A percentile compares a stretch with the other conserved stretches of the same genome.
These are phyloP conservation scores for Tuctoria greenei DNA, from an alignment of 176 grass and related monocot genomes.

Conservation along the genomic window DNA sequence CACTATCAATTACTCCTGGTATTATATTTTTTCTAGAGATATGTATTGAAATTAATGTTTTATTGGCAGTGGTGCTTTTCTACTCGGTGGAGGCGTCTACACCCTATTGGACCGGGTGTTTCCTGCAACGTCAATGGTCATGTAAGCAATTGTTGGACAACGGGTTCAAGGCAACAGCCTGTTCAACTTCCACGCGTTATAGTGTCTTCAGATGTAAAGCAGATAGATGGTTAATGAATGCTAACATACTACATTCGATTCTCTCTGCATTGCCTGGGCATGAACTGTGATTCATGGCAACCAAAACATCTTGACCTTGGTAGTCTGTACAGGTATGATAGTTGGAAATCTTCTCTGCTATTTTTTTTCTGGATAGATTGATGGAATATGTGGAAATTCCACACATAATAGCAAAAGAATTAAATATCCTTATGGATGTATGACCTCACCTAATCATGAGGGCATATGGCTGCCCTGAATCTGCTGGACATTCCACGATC, in stretches of 20 bases:
- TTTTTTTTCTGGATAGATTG: background rate
- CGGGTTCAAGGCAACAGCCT: background rate
- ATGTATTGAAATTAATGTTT: background rate
- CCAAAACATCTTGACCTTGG: background rate
- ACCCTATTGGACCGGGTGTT: constrained; percentile 78
- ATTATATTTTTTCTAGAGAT: constrained; percentile 10
- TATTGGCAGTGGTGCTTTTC: constrained; percentile 66
- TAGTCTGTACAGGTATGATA: background rate
- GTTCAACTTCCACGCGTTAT: background rate
- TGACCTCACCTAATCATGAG: background rate
- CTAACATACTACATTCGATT: background rate
- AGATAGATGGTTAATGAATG: background rate
- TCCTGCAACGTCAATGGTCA: constrained; percentile 72
- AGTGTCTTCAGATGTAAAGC: constrained; percentile 3
- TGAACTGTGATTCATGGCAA: background rate
- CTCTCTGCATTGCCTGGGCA: background rate
- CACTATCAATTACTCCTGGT: background rate
- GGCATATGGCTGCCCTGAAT: background rate
- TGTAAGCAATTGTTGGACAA: constrained; percentile 38
- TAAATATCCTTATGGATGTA: background rate
- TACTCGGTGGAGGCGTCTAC: constrained; percentile 83
- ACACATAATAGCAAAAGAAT: background rate
- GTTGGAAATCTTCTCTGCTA: background rate
- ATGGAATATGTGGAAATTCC: background rate
- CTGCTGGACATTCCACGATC: too few species aligned